phyloP scores from a whole-genome alignment of 371 early-diverging fungal genomes.

The Furculomyces boomerangus region DNA sequence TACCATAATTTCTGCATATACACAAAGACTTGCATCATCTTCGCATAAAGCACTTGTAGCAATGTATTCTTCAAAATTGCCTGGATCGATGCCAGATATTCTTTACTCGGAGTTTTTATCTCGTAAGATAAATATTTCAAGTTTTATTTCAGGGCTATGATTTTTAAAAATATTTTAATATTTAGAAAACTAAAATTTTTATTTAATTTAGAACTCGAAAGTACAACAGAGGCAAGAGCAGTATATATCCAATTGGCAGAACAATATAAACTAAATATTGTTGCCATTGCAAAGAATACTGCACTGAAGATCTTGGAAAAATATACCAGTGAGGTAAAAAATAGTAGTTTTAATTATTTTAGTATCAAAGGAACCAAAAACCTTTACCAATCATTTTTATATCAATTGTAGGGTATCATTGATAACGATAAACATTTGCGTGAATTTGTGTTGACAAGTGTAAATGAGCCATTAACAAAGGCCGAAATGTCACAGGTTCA shows the following conservation, averaged over 20 bases:
- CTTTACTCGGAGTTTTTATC: slow-evolving; percentile 14
- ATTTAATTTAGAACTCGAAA: neutral
- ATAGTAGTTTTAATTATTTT: too few relatives aligned
- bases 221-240: slow-evolving; percentile 3
- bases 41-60: slow-evolving; percentile 17
- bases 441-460: slow-evolving; percentile 7
- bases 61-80: slow-evolving; percentile 13
- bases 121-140: too few relatives aligned
- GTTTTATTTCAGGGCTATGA: too few relatives aligned
- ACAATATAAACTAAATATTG: slow-evolving; percentile 8
- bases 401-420: too few relatives aligned
- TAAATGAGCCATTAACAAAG: slow-evolving; percentile 8
- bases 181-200: too few relatives aligned
- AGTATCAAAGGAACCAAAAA: too few relatives aligned
- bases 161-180: too few relatives aligned
- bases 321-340: neutral
- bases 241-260: slow-evolving; percentile 13
- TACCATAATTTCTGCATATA: slow-evolving; percentile 7
- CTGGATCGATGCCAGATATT: slow-evolving; percentile 6
- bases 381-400: too few relatives aligned
- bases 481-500: slow-evolving; percentile 17
- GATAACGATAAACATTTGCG: too few relatives aligned
- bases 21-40: slow-evolving; percentile 3
- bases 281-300: slow-evolving; percentile 11
- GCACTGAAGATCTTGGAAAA: slow-evolving; percentile 4